A percentile compares a stretch with the other conserved stretches of the same genome.
Evolutionary conservation across 805 yeast genomes (phyloP).

Genomic region (Ogataea kodamae): DNA sequence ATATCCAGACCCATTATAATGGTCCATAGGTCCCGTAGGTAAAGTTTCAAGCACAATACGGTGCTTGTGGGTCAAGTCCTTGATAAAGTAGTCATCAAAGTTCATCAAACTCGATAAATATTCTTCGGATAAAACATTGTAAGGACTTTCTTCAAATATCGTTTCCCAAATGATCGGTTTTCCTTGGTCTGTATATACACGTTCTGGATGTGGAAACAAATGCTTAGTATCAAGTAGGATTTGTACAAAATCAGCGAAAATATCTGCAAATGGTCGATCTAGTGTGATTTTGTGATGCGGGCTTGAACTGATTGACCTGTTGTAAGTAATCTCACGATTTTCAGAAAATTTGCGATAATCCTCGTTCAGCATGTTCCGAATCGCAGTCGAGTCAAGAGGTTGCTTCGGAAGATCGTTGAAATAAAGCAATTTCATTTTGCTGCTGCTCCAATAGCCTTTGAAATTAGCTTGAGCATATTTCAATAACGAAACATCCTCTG

Average conservation of each 20-base stretch:
- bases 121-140: conserved; percentile 16
- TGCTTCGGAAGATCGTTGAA: conserved; percentile 13
- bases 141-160: conserved; percentile 17
- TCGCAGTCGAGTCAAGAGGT: conserved; percentile 12
- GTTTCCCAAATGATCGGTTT: conserved; percentile 25
- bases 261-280: conserved; percentile 7
- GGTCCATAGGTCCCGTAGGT: conserved; percentile 37
- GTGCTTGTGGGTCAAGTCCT: conserved; percentile 47
- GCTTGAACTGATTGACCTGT: not conserved
- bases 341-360: conserved; percentile 13
- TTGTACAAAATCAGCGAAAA: conserved; percentile 13
- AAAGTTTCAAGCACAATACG: conserved; percentile 39
- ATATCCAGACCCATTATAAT: conserved; percentile 31
- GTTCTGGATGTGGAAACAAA: conserved; percentile 22
- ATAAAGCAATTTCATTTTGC: conserved; percentile 12
- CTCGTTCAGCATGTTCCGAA: conserved; percentile 14
- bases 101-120: conserved; percentile 18
- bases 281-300: conserved; percentile 8
- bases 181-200: conserved; percentile 15
- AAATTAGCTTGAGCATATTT: conserved; percentile 7
- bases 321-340: conserved; percentile 10
- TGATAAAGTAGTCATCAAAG: conserved; percentile 39
- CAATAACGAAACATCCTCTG: conserved; percentile 10
- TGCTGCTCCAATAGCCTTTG: conserved; percentile 5
- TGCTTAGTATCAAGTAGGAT: conserved; percentile 13